phyloP scores from a whole-genome alignment of 169 alveolate species.

The Perkinsus olseni region DNA sequence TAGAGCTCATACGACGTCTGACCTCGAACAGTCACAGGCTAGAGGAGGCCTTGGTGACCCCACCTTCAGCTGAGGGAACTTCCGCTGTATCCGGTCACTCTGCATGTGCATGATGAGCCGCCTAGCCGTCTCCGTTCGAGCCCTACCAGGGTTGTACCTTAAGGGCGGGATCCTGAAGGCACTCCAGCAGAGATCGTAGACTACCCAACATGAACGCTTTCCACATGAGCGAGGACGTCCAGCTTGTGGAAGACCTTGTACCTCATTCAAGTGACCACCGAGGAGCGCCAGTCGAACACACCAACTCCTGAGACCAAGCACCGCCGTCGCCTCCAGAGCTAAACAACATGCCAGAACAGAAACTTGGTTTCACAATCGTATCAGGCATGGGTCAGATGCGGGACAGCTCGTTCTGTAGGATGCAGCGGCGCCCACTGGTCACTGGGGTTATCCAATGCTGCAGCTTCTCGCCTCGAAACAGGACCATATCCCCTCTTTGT shows the following conservation, averaged over 20 bases:
- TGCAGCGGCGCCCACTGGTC: constrained; percentile 2
- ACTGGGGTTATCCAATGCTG: constrained; percentile 13
- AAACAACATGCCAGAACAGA: background rate
- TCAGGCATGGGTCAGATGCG: background rate
- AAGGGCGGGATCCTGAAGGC: background rate
- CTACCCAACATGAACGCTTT: background rate
- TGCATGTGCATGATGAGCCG: background rate
- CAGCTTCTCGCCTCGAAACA: constrained; percentile 5
- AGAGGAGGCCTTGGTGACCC: background rate
- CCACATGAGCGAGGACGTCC: background rate
- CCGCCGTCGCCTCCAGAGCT: background rate
- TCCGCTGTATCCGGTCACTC: background rate
- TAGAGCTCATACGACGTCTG: background rate
- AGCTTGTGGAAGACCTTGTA: background rate
- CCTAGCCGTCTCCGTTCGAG: background rate
- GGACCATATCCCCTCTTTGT: constrained; percentile 12
- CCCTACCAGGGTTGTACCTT: background rate
- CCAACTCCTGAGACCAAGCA: background rate
- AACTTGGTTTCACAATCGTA: background rate
- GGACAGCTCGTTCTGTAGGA: constrained; percentile 6
- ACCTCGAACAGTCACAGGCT: background rate
- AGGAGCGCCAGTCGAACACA: background rate
- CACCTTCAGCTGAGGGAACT: background rate
- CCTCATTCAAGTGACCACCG: background rate
- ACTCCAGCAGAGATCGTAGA: background rate